Base-by-base conservation (phyloP, 371 early-diverging fungal genomes). In the Lichtheimia hyalospora region DNA sequence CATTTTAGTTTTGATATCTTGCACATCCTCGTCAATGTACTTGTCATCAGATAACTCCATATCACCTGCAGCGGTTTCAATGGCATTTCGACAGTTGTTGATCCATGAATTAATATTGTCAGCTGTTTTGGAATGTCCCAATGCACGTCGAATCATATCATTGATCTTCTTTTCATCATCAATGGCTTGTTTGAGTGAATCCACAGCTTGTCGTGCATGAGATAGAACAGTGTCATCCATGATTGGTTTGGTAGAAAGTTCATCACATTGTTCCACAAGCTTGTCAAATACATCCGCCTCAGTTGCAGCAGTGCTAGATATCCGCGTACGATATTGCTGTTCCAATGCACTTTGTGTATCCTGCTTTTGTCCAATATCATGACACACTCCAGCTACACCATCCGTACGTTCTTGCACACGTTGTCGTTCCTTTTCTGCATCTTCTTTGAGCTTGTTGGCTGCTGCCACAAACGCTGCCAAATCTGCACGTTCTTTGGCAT, bases 21-120 rank as follows among this genome's bases (percentile, higher is more conserved):
- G 41, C 0, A 70, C 34, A 41, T 68, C 73, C 5, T 49, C 18
- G 18, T 61, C 66, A 20, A 65, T 59, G 23, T 75, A 70, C 40
- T 60, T 46, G 16, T 64, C 67, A 25, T 61, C 65, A 20, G 61
- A 39, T 43, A 46, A 59, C 41, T 53, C 53, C 20, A 51, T 61
- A 27, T 65, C 62, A 20, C 44, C 43, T 20, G 61, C 44, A 13
- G 70, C 21, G n/a, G 42, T 57, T 13, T 57, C 49, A 28, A 71
- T 64, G 2, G 78, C 78, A 23, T 53, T 34, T 12, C 67, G 62
- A 43, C 78, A 77, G 15, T 66, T 65, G 6, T 25, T 44, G 16
- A 78, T 52, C 81, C 81, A 81, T 2, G 57, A 28, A 8, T 34
- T 51, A 40, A 81, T 78, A 14, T 63, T 62, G 1, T 67, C 59